Conservation (phyloP, 352 stramenopile genomes). For the Phytophthora palmivora region DNA sequence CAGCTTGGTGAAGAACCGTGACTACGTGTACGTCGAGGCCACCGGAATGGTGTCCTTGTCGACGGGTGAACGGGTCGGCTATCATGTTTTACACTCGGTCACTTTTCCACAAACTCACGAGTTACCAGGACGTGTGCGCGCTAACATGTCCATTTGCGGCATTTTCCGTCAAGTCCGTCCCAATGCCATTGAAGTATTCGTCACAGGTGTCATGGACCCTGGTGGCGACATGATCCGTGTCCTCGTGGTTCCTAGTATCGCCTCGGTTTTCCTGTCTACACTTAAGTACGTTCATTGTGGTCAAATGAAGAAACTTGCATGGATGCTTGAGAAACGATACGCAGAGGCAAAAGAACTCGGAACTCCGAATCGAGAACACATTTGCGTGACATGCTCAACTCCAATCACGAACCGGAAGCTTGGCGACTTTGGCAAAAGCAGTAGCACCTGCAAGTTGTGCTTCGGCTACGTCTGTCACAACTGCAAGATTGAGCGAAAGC, state of each 20-base stretch:
- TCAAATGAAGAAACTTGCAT: constrained; percentile 68
- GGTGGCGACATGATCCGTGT: constrained; percentile 33
- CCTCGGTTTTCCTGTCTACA: constrained; percentile 35
- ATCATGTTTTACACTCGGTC: constrained; percentile 52
- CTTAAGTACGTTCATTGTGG: constrained; percentile 42
- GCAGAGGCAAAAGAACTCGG: constrained; percentile 38
- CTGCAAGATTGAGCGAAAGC: constrained; percentile 41
- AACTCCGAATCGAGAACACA: constrained; percentile 36
- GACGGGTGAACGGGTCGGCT: constrained; percentile 43
- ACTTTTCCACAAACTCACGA: constrained; percentile 44
- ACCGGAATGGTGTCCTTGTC: constrained; percentile 36
- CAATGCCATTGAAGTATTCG: constrained; percentile 44
- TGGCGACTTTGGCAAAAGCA: constrained; percentile 38
- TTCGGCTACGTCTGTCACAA: constrained; percentile 37
- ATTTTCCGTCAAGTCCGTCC: constrained; percentile 40
- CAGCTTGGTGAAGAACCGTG: constrained; percentile 42
- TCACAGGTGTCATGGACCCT: constrained; percentile 35
- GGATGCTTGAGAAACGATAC: constrained; percentile 48
- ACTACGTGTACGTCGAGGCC: constrained; percentile 55
- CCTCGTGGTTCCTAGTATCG: constrained; percentile 41
- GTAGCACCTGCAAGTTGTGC: constrained; percentile 46
- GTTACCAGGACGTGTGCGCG: constrained; percentile 31
- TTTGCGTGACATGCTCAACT: constrained; percentile 33
- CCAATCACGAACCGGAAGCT: constrained; percentile 29
- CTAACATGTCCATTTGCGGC: constrained; percentile 43